Base-by-base conservation (phyloP, 1,284 basidiomycete species). In the Apiotrichum gracile region DNA sequence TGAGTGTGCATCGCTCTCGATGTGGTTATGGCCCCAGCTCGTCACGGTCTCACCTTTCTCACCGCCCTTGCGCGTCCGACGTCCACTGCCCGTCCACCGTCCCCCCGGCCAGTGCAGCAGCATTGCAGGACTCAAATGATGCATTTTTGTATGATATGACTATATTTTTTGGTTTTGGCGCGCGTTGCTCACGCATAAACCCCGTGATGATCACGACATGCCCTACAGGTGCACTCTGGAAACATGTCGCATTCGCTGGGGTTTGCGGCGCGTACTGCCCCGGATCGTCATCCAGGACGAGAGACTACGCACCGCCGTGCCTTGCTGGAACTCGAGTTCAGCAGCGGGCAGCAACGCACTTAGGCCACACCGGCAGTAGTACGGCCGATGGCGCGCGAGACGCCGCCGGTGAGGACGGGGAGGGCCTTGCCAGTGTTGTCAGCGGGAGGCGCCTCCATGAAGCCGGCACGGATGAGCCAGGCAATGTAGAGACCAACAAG, bases 401-500 rank as follows among this genome's bases (percentile, higher is more conserved):
- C 73, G 9, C 65, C 70, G 21, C 74, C 75, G 38, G 68, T 57
- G 44, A 78, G 58, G 49, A 62, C 62, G 5, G 76, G 73, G 58
- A 78, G 59, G 9, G 57, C 37, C 61, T 66, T 75, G 49, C 62
- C 66, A 37, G 49, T 41, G 21, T 46, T 37, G 25, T 40, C 51
- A 2, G 45, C 40, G 10, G 78, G 74, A 10, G 87, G 88, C n/a
- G 72, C 43, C 10, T 88, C 85, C 57, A 99, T 77, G 79, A 97
- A 98, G 5, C 80, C 88, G 7, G 88, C 91, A 16, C 82, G 82
- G 34, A 97, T 81, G 21, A 98, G 80, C 94, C 94, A 99, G 13
- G 92, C 83, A n/a, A 99, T 76, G 75, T 98, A 98, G 66, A 83
- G 78, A 3, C 90, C 93, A 77, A 97, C 83, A 44, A 93, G 73